Evolutionary conservation across 805 yeast genomes (phyloP).

Genomic region (Ogataea ganodermae): DNA sequence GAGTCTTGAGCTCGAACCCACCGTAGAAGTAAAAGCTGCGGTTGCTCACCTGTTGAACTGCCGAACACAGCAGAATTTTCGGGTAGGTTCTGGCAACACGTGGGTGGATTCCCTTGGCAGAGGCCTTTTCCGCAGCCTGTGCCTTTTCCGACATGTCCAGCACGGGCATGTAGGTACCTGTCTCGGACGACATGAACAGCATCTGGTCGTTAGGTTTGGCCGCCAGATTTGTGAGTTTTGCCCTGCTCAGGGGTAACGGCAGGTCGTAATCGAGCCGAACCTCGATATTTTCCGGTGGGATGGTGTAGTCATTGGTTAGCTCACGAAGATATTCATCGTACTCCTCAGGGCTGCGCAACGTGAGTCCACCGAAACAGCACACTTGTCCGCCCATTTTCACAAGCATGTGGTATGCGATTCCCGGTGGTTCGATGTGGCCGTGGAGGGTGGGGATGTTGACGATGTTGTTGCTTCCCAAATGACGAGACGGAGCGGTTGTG

Average conservation of each 20-base stretch:
- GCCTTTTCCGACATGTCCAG: conserved; percentile 14
- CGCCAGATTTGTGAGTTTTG: conserved; percentile 44
- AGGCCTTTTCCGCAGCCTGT: neutral
- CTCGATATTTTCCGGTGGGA: conserved; percentile 36
- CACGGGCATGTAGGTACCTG: conserved; percentile 37
- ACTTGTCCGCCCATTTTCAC: conserved; percentile 41
- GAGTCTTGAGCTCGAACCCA: conserved; percentile 55
- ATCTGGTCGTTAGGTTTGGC: conserved; percentile 41
- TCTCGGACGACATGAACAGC: conserved; percentile 40
- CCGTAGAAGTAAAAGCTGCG: conserved; percentile 65
- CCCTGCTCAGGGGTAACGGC: conserved; percentile 47
- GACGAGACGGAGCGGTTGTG: neutral
- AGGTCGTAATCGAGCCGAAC: conserved; percentile 38
- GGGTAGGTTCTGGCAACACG: conserved; percentile 38
- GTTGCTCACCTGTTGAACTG: conserved; percentile 52
- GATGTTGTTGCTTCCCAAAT: conserved; percentile 22
- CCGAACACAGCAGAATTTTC: conserved; percentile 50
- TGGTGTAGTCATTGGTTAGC: conserved; percentile 34
- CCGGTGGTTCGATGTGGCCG: conserved; percentile 43
- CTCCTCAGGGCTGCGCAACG: conserved; percentile 21
- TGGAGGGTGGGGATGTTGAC: conserved; percentile 39
- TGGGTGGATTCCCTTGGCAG: neutral
- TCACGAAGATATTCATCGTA: conserved; percentile 27
- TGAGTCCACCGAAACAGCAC: conserved; percentile 49
- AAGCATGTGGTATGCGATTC: conserved; percentile 45